A percentile compares a stretch with the other conserved stretches of the same genome.
Conservation (phyloP, 495 filamentous ascomycete genomes). For the Trichoderma parareesei region DNA sequence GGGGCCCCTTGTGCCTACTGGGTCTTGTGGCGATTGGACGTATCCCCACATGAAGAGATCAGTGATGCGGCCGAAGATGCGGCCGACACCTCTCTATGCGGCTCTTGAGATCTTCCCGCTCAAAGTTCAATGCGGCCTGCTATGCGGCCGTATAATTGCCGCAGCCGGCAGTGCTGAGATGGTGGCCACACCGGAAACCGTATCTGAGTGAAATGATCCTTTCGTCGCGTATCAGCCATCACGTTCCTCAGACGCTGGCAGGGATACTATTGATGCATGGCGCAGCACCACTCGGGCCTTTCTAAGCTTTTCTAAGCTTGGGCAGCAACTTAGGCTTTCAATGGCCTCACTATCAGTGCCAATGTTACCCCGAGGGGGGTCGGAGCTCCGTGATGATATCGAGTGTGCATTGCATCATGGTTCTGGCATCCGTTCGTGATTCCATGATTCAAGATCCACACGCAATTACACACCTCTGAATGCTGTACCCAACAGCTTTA, state of each 20-base stretch:
- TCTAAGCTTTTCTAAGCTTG: neutral
- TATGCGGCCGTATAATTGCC: conserved; percentile 1
- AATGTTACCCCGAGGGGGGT: neutral
- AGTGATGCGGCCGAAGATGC: neutral
- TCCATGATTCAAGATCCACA: conserved; percentile 1
- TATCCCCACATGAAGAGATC: neutral
- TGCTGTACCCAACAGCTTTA: neutral
- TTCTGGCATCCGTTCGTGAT: neutral
- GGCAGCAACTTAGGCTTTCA: neutral
- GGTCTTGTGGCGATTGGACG: neutral
- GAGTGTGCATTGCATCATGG: neutral
- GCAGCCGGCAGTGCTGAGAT: neutral
- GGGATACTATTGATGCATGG: neutral
- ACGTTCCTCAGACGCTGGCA: neutral
- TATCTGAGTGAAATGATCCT: neutral
- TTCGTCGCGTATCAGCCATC: neutral
- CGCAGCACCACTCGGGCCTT: neutral
- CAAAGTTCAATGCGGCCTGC: conserved; percentile 3
- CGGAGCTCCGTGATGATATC: neutral
- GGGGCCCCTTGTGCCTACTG: too few species aligned
- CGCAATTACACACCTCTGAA: neutral
- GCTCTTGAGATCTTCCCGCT: conserved; percentile 6
- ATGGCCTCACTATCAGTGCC: neutral
- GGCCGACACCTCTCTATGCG: neutral
- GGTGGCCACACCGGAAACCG: neutral